These are phyloP conservation scores for Lasiosphaeria miniovina DNA, from an alignment of 495 filamentous ascomycete species.

Conservation along the genomic window DNA sequence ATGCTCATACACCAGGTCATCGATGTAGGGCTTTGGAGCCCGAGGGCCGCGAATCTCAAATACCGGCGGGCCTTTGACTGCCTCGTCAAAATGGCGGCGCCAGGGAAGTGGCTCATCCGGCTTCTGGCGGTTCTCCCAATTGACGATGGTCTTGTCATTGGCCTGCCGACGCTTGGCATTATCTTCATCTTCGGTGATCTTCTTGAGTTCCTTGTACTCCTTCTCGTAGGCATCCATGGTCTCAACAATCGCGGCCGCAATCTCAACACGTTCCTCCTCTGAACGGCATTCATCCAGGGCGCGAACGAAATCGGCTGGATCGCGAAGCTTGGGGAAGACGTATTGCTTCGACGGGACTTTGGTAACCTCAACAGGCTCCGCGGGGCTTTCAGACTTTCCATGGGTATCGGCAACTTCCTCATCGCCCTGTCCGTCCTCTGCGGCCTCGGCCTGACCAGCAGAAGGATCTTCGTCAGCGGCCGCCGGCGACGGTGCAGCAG, in stretches of 20 bases:
- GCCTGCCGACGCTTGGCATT: constrained; percentile 45
- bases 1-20: constrained; percentile 32
- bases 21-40: constrained; percentile 34
- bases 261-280: constrained; percentile 50
- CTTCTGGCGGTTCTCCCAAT: constrained; percentile 35
- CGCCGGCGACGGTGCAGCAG: constrained; percentile 28
- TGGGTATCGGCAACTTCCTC: constrained; percentile 19
- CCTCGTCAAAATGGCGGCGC: constrained; percentile 32
- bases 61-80: constrained; percentile 28
- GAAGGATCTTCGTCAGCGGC: constrained; percentile 18
- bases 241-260: constrained; percentile 50
- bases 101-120: constrained; percentile 24
- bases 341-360: constrained; percentile 25
- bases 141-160: constrained; percentile 33
- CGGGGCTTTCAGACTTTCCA: constrained; percentile 7
- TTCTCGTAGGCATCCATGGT: constrained; percentile 60
- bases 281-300: constrained; percentile 35
- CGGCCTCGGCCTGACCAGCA: constrained; percentile 17
- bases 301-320: constrained; percentile 32
- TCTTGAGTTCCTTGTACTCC: constrained; percentile 60
- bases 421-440: constrained; percentile 26
- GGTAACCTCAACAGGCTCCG: constrained; percentile 25
- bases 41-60: constrained; percentile 41
- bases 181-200: constrained; percentile 49
- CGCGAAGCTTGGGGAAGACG: constrained; percentile 34